phyloP scores from a whole-genome alignment of 179 eudicot species.

The Spergularia azorica region DNA sequence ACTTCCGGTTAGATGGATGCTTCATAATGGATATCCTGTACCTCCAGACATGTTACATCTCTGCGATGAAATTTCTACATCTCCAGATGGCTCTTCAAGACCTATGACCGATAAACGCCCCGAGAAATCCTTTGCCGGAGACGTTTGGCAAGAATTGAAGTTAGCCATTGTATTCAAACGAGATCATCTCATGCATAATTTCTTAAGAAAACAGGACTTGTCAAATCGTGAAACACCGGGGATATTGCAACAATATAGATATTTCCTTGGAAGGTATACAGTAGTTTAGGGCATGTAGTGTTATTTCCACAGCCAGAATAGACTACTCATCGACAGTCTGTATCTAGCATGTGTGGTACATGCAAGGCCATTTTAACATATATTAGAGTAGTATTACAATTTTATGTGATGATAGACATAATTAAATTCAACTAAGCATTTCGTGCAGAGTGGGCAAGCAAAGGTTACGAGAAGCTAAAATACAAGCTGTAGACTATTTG shows the following conservation, averaged over 20 bases:
- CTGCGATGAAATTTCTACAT: slow-evolving; percentile 61
- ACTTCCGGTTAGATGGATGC: slow-evolving; percentile 97
- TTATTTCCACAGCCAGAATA: too few relatives aligned
- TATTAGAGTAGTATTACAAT: too few relatives aligned
- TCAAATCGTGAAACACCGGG: slow-evolving; percentile 75
- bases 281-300: background rate
- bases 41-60: slow-evolving; percentile 85
- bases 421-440: background rate
- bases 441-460: slow-evolving; percentile 76
- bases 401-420: too few relatives aligned
- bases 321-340: too few relatives aligned
- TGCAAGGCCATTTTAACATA: too few relatives aligned
- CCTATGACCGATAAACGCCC: slow-evolving; percentile 27
- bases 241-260: slow-evolving; percentile 67
- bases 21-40: slow-evolving; percentile 84
- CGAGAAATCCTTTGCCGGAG: slow-evolving; percentile 63
- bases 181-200: slow-evolving; percentile 45
- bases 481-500: slow-evolving; percentile 85
- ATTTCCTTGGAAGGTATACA: slow-evolving; percentile 82
- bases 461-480: slow-evolving; percentile 77
- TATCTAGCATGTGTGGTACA: too few relatives aligned
- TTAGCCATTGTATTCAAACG: slow-evolving; percentile 45
- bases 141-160: slow-evolving; percentile 53
- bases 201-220: slow-evolving; percentile 50
- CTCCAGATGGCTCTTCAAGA: slow-evolving; percentile 44